Conservation (phyloP, 2,329 filamentous ascomycete genomes). For the Colletotrichum lentis region DNA sequence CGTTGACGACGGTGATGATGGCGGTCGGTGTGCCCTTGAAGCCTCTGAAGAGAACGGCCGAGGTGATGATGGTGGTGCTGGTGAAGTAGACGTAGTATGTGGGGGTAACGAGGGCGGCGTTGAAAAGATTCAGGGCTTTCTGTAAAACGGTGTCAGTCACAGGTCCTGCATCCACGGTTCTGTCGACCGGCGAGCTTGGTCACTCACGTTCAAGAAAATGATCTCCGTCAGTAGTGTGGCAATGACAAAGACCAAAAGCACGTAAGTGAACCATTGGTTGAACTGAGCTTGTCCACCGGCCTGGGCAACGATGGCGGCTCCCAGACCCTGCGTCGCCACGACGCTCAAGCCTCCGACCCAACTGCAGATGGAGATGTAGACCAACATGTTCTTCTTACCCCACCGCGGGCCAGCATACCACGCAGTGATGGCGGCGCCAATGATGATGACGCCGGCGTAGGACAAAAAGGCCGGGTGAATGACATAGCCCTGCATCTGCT, state of each 20-base stretch:
- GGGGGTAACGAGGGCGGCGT: slow-evolving; percentile 94
- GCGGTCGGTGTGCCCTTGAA: slow-evolving; percentile 85
- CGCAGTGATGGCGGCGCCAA: slow-evolving; percentile 76
- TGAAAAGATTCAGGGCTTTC: slow-evolving; percentile 99
- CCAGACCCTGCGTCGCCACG: slow-evolving; percentile 91
- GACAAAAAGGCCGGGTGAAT: slow-evolving; percentile 85
- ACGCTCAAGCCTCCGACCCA: slow-evolving; percentile 93
- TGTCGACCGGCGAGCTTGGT: neutral
- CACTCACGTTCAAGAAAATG: slow-evolving; percentile 88
- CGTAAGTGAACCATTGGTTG: slow-evolving; percentile 97
- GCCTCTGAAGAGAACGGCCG: slow-evolving; percentile 88
- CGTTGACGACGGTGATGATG: slow-evolving; percentile 89
- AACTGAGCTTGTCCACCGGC: slow-evolving; percentile 84
- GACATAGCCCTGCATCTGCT: slow-evolving; percentile 90
- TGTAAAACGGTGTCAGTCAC: slow-evolving; percentile 56
- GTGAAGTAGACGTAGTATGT: slow-evolving; percentile 99
- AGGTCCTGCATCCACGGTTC: slow-evolving; percentile 11
- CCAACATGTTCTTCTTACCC: slow-evolving; percentile 96
- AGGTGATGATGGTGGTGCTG: slow-evolving; percentile 92
- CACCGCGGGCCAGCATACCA: slow-evolving; percentile 86
- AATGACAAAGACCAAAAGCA: slow-evolving; percentile 89
- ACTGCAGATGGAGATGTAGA: slow-evolving; percentile 96
- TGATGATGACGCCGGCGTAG: slow-evolving; percentile 83
- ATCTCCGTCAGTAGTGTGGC: slow-evolving; percentile 92
- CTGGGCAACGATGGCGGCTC: slow-evolving; percentile 89